Percentiles rank a stretch among this genome's conserved stretches.
These are phyloP conservation scores for Talaromyces trachyspermus DNA, from an alignment of 495 filamentous ascomycete genomes.

Conservation along the genomic window DNA sequence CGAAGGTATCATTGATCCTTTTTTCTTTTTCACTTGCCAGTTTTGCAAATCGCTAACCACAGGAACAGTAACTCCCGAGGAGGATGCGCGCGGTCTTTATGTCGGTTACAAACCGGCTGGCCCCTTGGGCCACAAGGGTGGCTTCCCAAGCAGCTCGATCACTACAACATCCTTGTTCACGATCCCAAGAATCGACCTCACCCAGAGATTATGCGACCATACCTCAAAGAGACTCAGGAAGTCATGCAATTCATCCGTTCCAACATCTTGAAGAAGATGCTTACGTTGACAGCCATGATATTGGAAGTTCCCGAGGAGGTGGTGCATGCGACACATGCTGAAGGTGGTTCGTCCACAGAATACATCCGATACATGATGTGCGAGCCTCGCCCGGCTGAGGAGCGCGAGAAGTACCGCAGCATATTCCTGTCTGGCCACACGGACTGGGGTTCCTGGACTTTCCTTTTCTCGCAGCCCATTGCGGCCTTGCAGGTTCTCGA, in stretches of 20 bases:
- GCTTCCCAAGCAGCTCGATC: not conserved
- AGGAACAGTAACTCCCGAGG: not conserved
- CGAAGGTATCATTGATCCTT: not conserved
- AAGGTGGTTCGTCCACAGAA: constrained; percentile 37
- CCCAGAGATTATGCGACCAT: not conserved
- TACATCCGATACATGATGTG: constrained; percentile 54
- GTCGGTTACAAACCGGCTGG: not conserved
- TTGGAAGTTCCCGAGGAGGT: constrained; percentile 48
- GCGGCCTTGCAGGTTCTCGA: constrained; percentile 46
- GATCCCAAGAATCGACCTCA: not conserved
- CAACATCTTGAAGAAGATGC: constrained; percentile 12
- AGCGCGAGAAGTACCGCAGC: constrained; percentile 33
- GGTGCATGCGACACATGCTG: constrained; percentile 39
- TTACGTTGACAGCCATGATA: constrained; percentile 37
- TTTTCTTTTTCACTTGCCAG: not conserved
- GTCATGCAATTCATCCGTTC: not conserved
- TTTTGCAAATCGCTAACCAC: not conserved
- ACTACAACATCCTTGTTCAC: not conserved
- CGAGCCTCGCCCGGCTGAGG: constrained; percentile 37
- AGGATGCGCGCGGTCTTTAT: not conserved
- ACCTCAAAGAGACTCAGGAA: not conserved
- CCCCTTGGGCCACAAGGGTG: not conserved
- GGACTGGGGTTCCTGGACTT: constrained; percentile 46
- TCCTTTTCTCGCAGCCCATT: constrained; percentile 49
- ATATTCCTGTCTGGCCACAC: constrained; percentile 44